Percentiles rank a stretch among this genome's conserved stretches.
phyloP scores from a whole-genome alignment of 129 eudicot species.

The Gnaphalium uliginosum region DNA sequence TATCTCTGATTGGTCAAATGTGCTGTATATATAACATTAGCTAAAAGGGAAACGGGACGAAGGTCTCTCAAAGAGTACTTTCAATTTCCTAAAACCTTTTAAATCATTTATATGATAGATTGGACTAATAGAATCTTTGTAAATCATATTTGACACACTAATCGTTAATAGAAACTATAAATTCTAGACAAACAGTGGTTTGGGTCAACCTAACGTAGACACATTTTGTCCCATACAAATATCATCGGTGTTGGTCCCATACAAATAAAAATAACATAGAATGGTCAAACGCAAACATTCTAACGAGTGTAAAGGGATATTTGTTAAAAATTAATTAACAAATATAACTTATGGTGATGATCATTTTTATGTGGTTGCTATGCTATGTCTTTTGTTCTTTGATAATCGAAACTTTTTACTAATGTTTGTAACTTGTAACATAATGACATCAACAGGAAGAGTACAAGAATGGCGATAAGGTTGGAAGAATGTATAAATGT shows the following conservation, averaged over 20 bases:
- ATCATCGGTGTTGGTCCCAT: no score
- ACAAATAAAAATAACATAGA: no score
- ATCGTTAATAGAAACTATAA: no score
- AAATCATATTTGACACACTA: not conserved
- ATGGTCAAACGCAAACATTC: no score
- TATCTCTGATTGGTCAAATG: not conserved
- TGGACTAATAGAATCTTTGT: no score
- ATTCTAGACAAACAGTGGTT: no score
- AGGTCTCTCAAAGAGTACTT: not conserved
- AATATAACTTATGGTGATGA: not conserved
- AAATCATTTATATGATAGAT: no score
- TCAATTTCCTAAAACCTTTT: not conserved
- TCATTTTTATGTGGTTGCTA: not conserved
- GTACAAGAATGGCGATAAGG: slow-evolving; percentile 27
- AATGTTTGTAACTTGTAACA: not conserved
- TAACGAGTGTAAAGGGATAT: not conserved
- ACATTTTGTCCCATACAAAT: no score
- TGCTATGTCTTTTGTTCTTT: not conserved
- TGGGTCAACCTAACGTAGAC: no score
- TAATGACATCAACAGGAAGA: slow-evolving; percentile 32
- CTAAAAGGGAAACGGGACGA: not conserved
- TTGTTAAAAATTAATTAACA: not conserved
- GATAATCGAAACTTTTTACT: not conserved
- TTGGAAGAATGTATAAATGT: slow-evolving; percentile 37
- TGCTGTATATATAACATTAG: not conserved